Conservation (phyloP, 2,329 filamentous ascomycete genomes). For the Calonectria fujianensis region DNA sequence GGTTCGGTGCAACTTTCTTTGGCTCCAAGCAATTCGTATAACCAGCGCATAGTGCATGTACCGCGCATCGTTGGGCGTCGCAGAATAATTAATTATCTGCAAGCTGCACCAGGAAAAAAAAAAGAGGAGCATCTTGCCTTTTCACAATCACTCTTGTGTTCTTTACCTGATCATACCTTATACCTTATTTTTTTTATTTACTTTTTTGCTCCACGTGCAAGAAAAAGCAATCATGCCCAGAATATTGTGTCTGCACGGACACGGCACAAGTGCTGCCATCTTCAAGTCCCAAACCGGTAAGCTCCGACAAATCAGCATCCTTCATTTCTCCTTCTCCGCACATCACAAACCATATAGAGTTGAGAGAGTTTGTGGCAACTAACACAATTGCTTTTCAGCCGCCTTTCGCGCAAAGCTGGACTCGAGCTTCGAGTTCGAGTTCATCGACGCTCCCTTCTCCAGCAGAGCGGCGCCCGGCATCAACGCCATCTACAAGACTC, state of each 20-base stretch:
- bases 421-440: conserved; percentile 29
- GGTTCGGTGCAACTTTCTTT: not conserved
- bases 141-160: not conserved
- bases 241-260: conserved; percentile 35
- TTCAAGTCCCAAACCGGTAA: conserved; percentile 34
- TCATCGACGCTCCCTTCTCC: conserved; percentile 22
- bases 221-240: conserved; percentile 22
- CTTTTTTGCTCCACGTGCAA: not conserved
- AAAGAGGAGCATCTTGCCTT: not conserved
- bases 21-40: not conserved
- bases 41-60: conserved; percentile 16
- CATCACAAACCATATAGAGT: not conserved
- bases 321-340: too few relatives aligned
- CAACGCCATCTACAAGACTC: conserved; percentile 30
- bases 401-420: conserved; percentile 30
- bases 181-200: not conserved
- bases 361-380: conserved; percentile 1
- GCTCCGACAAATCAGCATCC: not conserved
- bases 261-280: conserved; percentile 31
- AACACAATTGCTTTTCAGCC: not conserved
- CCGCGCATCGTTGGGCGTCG: conserved; percentile 1
- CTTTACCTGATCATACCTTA: not conserved
- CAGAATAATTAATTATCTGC: conserved; percentile 27
- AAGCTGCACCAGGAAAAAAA: not conserved
- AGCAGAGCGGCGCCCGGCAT: conserved; percentile 24